Evolutionary conservation across 2,329 filamentous ascomycete species (phyloP), one percentile per base, ranked within the genome.

Genomic region (Colletotrichum chrysophilum): DNA sequence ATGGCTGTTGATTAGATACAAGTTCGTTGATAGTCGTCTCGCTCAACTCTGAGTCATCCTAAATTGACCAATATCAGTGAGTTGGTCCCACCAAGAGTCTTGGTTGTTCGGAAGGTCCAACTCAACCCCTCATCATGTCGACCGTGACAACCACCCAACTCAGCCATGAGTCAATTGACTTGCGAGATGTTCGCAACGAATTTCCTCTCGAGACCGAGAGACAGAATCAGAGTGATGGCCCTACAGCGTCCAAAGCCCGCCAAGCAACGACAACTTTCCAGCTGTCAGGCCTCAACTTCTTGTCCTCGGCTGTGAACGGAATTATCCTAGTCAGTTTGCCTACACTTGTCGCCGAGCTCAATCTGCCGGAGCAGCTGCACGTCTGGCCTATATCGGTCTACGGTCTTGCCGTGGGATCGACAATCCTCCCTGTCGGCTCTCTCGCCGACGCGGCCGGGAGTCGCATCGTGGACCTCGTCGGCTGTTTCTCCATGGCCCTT

Each of bases 371-470:
- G 16, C 16, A 43, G 36, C 4, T 43, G 16, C 36, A 43, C 36
- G 36, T 43, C 36, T 55, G 52, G 52, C 52, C 52, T 2, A 26
- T 26, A 21, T 55, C 52, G 32, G 38, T 48, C n/a, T 68, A 60
- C 18, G n/a, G 28, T 72, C 60, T 64, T 28, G 30, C 60, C 13
- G 62, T 32, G 26, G 58, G 56, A 9, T 60, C 24, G 16, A 28
- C 56, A 18, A 18, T 60, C 24, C 56, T 60, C 56, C 24, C 28
- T 28, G 21, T 26, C 26, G 56, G 24, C 56, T 28, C 56, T 14
- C 34, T 43, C 34, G 61, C 86, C 7, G 86, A 87, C 64, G 81
- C 83, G 1, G 69, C 86, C 1, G 86, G 86, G 1, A 79, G 81
- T 0, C 76, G 82, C 4, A 70, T 76, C 3, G 81, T 86, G 13